Percentiles rank a stretch among this genome's conserved stretches.
These are phyloP conservation scores for Spergularia bocconei DNA, from an alignment of 148 eudicot genomes.

Conservation along the genomic window DNA sequence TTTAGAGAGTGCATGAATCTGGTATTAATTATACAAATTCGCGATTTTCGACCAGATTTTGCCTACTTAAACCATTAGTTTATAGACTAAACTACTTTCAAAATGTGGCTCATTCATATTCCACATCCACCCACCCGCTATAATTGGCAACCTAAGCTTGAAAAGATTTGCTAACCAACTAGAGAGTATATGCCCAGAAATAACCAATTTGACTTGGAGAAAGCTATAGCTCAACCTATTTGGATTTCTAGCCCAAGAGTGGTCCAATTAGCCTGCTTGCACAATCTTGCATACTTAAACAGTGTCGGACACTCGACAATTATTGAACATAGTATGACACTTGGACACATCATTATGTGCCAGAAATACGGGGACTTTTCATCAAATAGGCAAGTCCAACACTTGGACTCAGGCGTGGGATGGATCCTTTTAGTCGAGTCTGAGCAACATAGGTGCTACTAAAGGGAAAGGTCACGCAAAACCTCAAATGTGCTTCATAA, in stretches of 20 bases:
- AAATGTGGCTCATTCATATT: slow-evolving; percentile 18
- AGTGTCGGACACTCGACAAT: no score
- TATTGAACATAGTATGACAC: no score
- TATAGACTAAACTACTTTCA: not conserved
- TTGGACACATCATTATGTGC: no score
- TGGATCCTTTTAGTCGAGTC: no score
- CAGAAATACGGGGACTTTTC: no score
- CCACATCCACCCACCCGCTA: slow-evolving; percentile 17
- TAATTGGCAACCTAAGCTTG: not conserved
- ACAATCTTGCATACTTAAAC: no score
- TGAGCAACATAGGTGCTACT: no score
- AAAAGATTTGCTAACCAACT: slow-evolving; percentile 22
- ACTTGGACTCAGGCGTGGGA: no score
- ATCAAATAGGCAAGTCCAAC: no score
- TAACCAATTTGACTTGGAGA: slow-evolving; percentile 13
- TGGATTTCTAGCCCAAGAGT: not conserved
- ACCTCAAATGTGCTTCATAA: no score
- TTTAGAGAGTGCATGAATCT: slow-evolving; percentile 13
- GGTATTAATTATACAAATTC: slow-evolving; percentile 7
- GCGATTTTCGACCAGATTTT: slow-evolving; percentile 16
- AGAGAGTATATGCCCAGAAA: slow-evolving; percentile 16
- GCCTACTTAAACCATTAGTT: not conserved
- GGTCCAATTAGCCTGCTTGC: not conserved
- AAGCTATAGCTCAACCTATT: not conserved
- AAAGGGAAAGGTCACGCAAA: no score